Evolutionary conservation across 768 basidiomycete genomes (phyloP).

Genomic region (Atractiella rhizophila): DNA sequence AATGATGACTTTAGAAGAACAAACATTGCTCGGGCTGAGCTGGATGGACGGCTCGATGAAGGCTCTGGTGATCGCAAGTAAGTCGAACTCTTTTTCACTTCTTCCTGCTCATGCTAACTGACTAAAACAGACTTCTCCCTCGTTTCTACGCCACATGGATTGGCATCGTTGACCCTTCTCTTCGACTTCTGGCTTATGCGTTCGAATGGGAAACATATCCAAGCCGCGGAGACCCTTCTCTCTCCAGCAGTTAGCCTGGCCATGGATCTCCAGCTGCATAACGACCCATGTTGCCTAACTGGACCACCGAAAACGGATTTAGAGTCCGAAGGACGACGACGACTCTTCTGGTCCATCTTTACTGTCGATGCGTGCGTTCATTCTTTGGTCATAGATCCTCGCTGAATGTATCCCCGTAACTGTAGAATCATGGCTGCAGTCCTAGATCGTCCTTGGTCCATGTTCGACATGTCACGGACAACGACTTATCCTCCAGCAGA

Average conservation of each 20-base stretch:
- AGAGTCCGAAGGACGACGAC: constrained; percentile 3
- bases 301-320: neutral
- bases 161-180: constrained; percentile 3
- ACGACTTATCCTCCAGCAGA: no score
- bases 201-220: constrained; percentile 1
- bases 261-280: constrained; percentile 3
- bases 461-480: no score
- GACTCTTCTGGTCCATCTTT: constrained; percentile 6
- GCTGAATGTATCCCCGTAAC: no score
- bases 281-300: constrained; percentile 9
- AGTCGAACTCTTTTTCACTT: neutral
- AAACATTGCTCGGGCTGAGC: constrained; percentile 1
- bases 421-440: no score
- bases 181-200: neutral
- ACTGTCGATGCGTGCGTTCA: neutral
- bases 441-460: no score
- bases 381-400: no score
- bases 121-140: constrained; percentile 1
- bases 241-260: neutral
- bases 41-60: constrained; percentile 6
- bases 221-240: neutral
- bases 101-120: neutral
- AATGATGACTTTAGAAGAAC: neutral
- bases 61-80: constrained; percentile 2
- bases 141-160: neutral